These are phyloP conservation scores for Pseudogymnoascus sp. DNA, from an alignment of 2,329 filamentous ascomycete genomes.

Conservation along the genomic window DNA sequence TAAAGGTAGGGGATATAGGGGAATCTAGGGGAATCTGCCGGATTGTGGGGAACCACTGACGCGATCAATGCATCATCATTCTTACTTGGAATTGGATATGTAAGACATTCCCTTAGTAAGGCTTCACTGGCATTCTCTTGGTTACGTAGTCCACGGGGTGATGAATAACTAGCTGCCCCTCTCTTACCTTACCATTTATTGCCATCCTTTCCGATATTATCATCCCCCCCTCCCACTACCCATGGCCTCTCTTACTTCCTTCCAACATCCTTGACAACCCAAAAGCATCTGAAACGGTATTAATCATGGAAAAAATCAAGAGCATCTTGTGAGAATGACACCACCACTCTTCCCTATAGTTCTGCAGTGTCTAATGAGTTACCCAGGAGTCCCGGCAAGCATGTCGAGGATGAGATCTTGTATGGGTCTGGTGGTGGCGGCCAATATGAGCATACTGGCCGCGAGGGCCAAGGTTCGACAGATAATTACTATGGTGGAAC, in stretches of 20 bases:
- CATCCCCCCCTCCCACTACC: neutral
- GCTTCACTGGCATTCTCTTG: neutral
- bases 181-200: constrained; percentile 6
- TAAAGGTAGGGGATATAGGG: constrained; percentile 7
- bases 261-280: constrained; percentile 4
- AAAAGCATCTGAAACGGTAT: neutral
- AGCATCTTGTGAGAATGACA: constrained; percentile 22
- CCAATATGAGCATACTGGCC: constrained; percentile 10
- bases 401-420: constrained; percentile 21
- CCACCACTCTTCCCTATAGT: too few species aligned
- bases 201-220: neutral
- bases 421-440: constrained; percentile 17
- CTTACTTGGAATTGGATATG: neutral
- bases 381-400: constrained; percentile 17
- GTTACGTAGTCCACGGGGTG: constrained; percentile 2
- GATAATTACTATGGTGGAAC: neutral
- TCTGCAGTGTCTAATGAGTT: neutral
- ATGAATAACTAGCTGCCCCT: constrained; percentile 2
- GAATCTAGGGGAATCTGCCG: constrained; percentile 1
- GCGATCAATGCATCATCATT: constrained; percentile 7
- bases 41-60: neutral
- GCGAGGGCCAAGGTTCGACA: neutral
- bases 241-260: neutral
- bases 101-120: constrained; percentile 5
- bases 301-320: constrained; percentile 27